A percentile compares a stretch with the other conserved stretches of the same genome.
Evolutionary conservation across 257 asterid species (phyloP).

Genomic region (Penstemon newberryi): DNA sequence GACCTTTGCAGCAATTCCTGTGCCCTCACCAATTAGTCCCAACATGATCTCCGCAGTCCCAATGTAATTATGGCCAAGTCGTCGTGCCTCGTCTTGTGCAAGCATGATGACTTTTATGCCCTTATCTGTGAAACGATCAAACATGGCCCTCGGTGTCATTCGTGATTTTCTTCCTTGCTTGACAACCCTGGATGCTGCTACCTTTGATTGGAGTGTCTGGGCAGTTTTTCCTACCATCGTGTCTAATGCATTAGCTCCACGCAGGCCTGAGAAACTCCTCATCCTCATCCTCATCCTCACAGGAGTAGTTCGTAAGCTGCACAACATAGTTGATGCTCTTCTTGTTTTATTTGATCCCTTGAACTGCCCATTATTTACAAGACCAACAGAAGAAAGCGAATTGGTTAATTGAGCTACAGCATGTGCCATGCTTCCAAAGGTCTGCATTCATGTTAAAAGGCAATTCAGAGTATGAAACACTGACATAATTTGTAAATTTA

Average conservation of each 20-base stretch:
- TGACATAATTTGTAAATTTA: neutral
- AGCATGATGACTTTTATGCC: constrained; percentile 97
- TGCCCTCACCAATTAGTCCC: constrained; percentile 98
- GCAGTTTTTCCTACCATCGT: constrained; percentile 39
- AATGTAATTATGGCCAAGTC: constrained; percentile 94
- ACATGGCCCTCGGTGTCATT: constrained; percentile 78
- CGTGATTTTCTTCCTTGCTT: constrained; percentile 52
- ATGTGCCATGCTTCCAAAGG: constrained; percentile 55
- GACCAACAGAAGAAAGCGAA: constrained; percentile 57
- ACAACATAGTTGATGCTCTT: constrained; percentile 54
- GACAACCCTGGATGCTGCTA: constrained; percentile 46
- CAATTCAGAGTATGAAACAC: neutral
- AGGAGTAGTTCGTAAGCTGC: constrained; percentile 42
- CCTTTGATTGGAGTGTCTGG: constrained; percentile 69
- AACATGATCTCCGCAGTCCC: constrained; percentile 94
- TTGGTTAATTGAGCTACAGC: constrained; percentile 64
- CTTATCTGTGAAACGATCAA: constrained; percentile 96
- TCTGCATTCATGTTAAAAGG: constrained; percentile 36
- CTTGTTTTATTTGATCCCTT: constrained; percentile 49
- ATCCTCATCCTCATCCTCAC: constrained; percentile 35
- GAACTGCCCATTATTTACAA: constrained; percentile 46
- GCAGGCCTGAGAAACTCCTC: constrained; percentile 61
- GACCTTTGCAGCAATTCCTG: constrained; percentile 99
- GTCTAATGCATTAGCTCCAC: constrained; percentile 76
- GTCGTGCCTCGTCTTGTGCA: constrained; percentile 97